Evolutionary conservation across 2,329 filamentous ascomycete species (phyloP), one percentile per base, ranked within the genome.

Genomic region (Onygenales sp.): DNA sequence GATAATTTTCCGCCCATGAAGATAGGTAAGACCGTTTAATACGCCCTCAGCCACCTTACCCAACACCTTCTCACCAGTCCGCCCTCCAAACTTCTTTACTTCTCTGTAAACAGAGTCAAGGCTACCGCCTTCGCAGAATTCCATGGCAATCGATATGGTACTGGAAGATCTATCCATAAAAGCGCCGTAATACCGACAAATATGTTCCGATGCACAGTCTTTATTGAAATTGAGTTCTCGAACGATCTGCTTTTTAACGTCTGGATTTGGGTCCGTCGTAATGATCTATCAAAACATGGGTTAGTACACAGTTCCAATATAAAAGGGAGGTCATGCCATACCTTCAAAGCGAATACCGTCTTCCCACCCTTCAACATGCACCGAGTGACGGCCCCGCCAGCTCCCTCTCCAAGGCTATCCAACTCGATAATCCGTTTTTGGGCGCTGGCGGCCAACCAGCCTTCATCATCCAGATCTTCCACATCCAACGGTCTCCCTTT

Each of bases 61-160:
- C 3, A 98, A 78, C 1, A 98, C 93, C 67, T 97, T 98, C 69
- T 98, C 93, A 60, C 93, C 93, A 0, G 92, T 97, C 49, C 93
- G 83, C 9, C 93, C 93, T 42, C 92, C 92, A 2, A 97, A 81
- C 62, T 93, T 89, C 75, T 95, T 95, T 37, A 98, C 91, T 72
- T 98, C 93, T 60, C 88, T 88, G 76, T 98, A 98, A 59, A 98
- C 93, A 67, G 88, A 93, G 74, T 98, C 91, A 17, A 98, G 80
- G 46, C 89, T 95, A 51, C 93, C 93, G 54, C 93, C 93, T 71
- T 97, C 93, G 67, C 93, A 98, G 64, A 95, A 97, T 68, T 98
- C 93, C 93, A 98, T 98, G 54, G 90, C 91, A 65, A 98, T 98
- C 47, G 89, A 95, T 61, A 98, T 97, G 47, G 92, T 97, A 49